phyloP scores from a whole-genome alignment of 2,329 filamentous ascomycete species.

The Botrytis paeoniae region DNA sequence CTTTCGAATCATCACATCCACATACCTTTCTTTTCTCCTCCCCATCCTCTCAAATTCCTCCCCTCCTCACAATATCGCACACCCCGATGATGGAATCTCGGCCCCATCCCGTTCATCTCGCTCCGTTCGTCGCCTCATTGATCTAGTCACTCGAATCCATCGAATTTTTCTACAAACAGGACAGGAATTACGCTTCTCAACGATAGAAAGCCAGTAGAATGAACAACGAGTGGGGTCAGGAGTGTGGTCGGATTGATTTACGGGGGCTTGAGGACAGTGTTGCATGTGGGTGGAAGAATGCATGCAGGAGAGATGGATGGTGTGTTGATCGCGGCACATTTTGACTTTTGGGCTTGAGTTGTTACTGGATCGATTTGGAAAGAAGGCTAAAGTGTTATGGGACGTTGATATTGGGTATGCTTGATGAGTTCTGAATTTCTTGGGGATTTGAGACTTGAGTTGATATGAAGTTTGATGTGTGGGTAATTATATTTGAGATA shows the following conservation, averaged over 20 bases:
- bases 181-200: background rate
- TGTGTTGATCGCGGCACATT: background rate
- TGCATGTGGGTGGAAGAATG: background rate
- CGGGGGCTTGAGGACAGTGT: background rate
- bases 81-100: background rate
- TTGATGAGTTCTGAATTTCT: background rate
- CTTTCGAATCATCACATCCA: background rate
- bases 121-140: background rate
- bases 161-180: background rate
- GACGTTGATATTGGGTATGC: no score
- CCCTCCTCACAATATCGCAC: background rate
- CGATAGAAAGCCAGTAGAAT: background rate
- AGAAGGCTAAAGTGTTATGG: accelerated
- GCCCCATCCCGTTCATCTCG: background rate
- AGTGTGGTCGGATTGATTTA: background rate
- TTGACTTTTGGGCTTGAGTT: background rate
- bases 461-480: no score
- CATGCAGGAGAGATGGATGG: background rate
- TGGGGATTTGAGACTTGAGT: background rate
- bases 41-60: background rate
- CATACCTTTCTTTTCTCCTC: background rate
- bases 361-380: background rate
- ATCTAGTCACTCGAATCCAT: background rate
- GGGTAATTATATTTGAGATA: background rate
- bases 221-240: background rate